Evolutionary conservation across 164 flowering plant genomes (phyloP), one percentile per base, ranked within the genome.

Genomic region (Annona squamosa): DNA sequence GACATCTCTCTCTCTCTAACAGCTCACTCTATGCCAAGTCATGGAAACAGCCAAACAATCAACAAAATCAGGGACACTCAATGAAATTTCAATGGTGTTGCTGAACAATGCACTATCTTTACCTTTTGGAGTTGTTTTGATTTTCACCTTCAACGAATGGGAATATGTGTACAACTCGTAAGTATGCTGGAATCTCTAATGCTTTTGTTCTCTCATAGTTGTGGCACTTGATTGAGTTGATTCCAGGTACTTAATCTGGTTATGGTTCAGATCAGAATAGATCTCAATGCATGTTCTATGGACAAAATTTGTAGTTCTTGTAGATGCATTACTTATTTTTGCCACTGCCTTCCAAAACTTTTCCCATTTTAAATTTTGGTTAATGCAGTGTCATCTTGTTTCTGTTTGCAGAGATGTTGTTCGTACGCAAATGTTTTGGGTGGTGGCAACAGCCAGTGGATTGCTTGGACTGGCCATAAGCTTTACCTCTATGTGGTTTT

Each of bases 401-500:
- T 71, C 71, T 10, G 18, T 73, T 64, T 83, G 75, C 90, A 90
- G 94, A 67, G 85, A 84, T 65, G 88, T 91, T 45, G 67, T 84
- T 44, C 83, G 75, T 80, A 12, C 78, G 67, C 91, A 91, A 2
- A 78, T 81, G 88, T 91, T 91, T 78, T 91, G 97, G 97, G 80
- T 87, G 44, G 84, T 81, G 47, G 86, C 91, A 65, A 89, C 93
- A 71, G 86, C 82, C 10, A 91, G 93, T 80, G 97, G 94, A 73
- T 73, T 91, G 37, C 83, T 90, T 73, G 97, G 94, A 70, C 93
- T 90, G 69, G 80, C 91, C 16, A 90, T 91, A 68, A 91, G 97
- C 84, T 90, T 91, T 81, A 89, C 94, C 4, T 91, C 97, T 26
- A 88, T 91, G 87, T 91, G 94, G 93, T 91, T 91, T 74, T 72